phyloP scores from a whole-genome alignment of 2,329 filamentous ascomycete genomes.

The Colletotrichum gigasporum region DNA sequence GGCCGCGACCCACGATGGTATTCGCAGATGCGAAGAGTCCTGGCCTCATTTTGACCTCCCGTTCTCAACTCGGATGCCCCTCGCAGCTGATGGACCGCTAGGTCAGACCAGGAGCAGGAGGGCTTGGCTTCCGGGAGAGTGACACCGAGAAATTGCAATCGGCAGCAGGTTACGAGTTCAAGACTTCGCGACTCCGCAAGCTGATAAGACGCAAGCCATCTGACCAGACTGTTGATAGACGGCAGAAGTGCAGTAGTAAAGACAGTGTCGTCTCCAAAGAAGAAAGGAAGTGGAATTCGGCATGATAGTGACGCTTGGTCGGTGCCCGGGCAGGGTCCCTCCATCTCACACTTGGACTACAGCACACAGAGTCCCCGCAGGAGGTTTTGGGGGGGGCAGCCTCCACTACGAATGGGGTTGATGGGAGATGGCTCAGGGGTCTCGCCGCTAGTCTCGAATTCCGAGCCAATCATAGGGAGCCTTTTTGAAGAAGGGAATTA shows the following conservation, averaged over 20 bases:
- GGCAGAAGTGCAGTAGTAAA: neutral
- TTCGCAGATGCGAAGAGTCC: no score
- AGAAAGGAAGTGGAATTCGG: neutral
- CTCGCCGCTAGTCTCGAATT: neutral
- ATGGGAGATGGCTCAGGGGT: constrained; percentile 12
- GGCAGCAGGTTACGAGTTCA: neutral
- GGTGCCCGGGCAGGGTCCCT: neutral
- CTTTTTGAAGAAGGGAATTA: constrained; percentile 3
- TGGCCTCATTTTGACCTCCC: neutral
- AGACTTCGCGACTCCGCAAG: no score
- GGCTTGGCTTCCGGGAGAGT: neutral
- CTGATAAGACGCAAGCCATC: neutral
- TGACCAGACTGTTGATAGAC: neutral
- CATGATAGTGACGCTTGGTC: neutral
- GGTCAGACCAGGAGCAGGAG: neutral
- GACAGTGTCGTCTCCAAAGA: neutral
- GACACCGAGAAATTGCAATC: neutral
- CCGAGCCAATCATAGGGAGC: neutral
- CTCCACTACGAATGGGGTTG: neutral
- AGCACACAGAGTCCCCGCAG: neutral
- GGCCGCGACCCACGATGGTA: neutral
- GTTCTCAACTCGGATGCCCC: neutral
- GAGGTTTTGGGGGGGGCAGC: neutral
- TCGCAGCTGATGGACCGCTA: neutral
- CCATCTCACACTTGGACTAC: neutral